Base-by-base conservation (phyloP, 148 eudicot species). In the Pharnaceum exiguum region DNA sequence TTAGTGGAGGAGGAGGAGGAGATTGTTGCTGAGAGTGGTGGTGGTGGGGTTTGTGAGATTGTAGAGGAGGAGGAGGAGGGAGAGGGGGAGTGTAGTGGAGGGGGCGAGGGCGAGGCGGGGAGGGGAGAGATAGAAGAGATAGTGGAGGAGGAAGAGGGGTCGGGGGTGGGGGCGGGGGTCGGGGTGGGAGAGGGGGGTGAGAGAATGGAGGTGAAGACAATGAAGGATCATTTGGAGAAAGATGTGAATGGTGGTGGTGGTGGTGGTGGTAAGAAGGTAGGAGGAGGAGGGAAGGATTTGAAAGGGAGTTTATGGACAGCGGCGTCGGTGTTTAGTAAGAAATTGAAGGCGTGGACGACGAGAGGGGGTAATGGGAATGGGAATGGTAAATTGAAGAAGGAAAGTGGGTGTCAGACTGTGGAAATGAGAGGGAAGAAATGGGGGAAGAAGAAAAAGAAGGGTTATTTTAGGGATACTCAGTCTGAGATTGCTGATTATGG, bases 401-500 rank as follows among this genome's bases (percentile, higher is more conserved):
- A 59, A 10, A 49, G 40, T 43, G 67, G 69, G 43, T 59, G 57
- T 13, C 52, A 51, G 7, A 65, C 50, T 7, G 65, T 60, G 15
- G 50, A 44, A 22, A 58, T 59, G 39, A 48, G 36, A 8, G 53
- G 47, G 5, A 86, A 82, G 69, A 85, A 77, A 61, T 48, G 63
- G 67, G 19, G 74, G 71, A 15, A 47, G 89, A 59, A 79, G n/a
- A n/a, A n/a, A n/a, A n/a, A n/a, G n/a, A n/a, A n/a, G n/a, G n/a
- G n/a, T n/a, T n/a, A 67, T 55, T 82, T 38, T 68, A 71, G 96
- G 23, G 97, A 91, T 28, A 88, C 98, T 12, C 98, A 88, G 53
- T 91, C 94, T 9, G 96, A 91, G 57, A 75, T 88, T 11, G 96
- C 94, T 5, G 98, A 91, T 73, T 91, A 91, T 29, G 98, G 94